Percentiles rank a stretch among this genome's conserved stretches.
These are phyloP conservation scores for Orychophragmus violaceus DNA, from an alignment of 345 rosid genomes.

Conservation along the genomic window DNA sequence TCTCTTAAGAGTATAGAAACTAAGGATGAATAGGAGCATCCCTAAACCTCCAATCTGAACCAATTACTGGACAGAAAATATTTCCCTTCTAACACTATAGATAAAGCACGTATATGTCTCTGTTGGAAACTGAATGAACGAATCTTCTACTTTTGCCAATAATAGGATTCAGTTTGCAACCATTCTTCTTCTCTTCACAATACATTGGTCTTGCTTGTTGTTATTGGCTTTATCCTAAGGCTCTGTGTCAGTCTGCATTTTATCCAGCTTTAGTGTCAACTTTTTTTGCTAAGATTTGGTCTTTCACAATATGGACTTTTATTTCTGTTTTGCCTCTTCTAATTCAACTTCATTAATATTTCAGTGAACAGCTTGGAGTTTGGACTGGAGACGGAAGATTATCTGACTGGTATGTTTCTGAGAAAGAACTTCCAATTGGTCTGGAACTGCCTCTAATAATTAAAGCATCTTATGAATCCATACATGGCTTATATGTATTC, in stretches of 20 bases:
- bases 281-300: not conserved
- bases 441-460: not conserved
- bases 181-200: not conserved
- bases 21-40: not conserved
- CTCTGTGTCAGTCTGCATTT: not conserved
- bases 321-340: not conserved
- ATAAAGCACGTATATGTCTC: too few relatives aligned
- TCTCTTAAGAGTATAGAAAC: not conserved
- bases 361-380: conserved; percentile 72
- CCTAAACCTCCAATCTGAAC: not conserved
- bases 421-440: not conserved
- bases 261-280: not conserved
- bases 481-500: not conserved
- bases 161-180: not conserved
- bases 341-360: conserved; percentile 1
- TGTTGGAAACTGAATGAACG: not conserved
- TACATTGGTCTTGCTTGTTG: not conserved
- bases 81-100: too few relatives aligned
- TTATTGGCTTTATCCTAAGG: too few relatives aligned
- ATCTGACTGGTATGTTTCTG: conserved; percentile 64
- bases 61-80: not conserved
- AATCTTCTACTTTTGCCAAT: not conserved
- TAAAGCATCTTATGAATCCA: not conserved
- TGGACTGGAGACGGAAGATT: conserved; percentile 80
- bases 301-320: too few relatives aligned